Conservation (phyloP, 768 basidiomycete species). For the Podaxis pistillaris region DNA sequence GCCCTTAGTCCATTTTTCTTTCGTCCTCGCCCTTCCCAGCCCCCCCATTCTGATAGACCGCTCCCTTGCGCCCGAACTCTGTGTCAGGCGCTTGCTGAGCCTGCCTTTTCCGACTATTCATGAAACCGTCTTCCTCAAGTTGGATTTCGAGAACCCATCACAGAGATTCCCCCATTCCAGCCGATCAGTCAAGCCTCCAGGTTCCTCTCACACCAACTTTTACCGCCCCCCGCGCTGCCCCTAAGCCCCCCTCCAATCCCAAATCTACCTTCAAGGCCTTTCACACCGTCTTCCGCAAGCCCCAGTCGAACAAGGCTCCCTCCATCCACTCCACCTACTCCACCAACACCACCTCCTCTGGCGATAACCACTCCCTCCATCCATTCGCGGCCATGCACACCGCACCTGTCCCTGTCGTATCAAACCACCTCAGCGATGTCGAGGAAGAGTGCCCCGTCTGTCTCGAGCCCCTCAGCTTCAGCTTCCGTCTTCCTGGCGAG, state of each 20-base stretch:
- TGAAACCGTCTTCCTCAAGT: conserved; percentile 39
- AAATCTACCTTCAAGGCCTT: conserved; percentile 40
- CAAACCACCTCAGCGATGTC: conserved; percentile 60
- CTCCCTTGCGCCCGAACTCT: neutral
- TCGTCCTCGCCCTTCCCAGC: conserved; percentile 2
- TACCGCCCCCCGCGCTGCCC: conserved; percentile 37
- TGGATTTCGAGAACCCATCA: conserved; percentile 41
- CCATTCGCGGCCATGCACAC: conserved; percentile 62
- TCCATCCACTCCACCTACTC: conserved; percentile 55
- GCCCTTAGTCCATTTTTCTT: neutral
- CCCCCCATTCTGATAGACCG: neutral
- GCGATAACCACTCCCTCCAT: conserved; percentile 41
- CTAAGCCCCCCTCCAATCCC: conserved; percentile 29
- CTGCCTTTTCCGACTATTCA: conserved; percentile 20
- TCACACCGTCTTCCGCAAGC: conserved; percentile 53
- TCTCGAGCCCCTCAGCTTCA: conserved; percentile 90
- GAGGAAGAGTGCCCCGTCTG: conserved; percentile 96
- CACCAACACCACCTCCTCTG: conserved; percentile 35
- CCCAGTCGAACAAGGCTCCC: conserved; percentile 35
- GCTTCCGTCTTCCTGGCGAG: conserved; percentile 91
- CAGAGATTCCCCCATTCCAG: conserved; percentile 32
- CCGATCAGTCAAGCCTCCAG: conserved; percentile 28
- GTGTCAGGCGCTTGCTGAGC: conserved; percentile 3
- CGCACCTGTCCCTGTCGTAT: conserved; percentile 72
- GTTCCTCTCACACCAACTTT: conserved; percentile 46